Percentiles rank a stretch among this genome's conserved stretches.
These are phyloP conservation scores for Morella rubra DNA, from an alignment of 306 rosid genomes.

Conservation along the genomic window DNA sequence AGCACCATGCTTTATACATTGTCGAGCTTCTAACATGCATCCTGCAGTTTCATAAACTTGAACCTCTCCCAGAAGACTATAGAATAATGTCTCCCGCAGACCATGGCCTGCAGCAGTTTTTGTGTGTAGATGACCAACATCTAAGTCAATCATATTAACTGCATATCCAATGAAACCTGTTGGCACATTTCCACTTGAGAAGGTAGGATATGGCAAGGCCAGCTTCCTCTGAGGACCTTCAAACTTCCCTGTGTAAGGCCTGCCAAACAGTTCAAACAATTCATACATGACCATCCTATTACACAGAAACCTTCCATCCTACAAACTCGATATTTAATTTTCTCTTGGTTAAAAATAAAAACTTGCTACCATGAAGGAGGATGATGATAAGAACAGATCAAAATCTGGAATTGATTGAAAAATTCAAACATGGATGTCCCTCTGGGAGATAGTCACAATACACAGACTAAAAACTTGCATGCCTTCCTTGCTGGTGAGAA, in stretches of 20 bases:
- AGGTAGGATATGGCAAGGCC: slow-evolving; percentile 34
- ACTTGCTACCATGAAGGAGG: background rate
- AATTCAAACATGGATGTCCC: no score
- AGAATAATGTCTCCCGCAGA: slow-evolving; percentile 59
- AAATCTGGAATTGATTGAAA: no score
- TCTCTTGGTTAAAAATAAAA: background rate
- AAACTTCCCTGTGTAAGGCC: slow-evolving; percentile 38
- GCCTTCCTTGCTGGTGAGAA: no score
- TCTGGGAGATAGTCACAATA: no score
- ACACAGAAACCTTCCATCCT: background rate
- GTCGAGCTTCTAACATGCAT: slow-evolving; percentile 50
- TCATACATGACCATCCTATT: background rate
- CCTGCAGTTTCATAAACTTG: slow-evolving; percentile 56
- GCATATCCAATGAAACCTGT: slow-evolving; percentile 60
- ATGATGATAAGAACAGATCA: slow-evolving; percentile 15
- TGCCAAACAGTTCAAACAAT: slow-evolving; percentile 25
- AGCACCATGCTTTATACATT: slow-evolving; percentile 53
- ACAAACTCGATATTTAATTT: background rate
- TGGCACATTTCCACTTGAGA: slow-evolving; percentile 38
- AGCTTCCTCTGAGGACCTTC: slow-evolving; percentile 48
- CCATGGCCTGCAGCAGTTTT: slow-evolving; percentile 46
- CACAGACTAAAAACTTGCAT: no score
- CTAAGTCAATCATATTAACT: slow-evolving; percentile 61
- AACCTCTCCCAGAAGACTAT: slow-evolving; percentile 49
- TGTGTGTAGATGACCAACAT: slow-evolving; percentile 27